Evolutionary conservation across 192 early-diverging fungal species (phyloP).

Genomic region (Backusella luteola): DNA sequence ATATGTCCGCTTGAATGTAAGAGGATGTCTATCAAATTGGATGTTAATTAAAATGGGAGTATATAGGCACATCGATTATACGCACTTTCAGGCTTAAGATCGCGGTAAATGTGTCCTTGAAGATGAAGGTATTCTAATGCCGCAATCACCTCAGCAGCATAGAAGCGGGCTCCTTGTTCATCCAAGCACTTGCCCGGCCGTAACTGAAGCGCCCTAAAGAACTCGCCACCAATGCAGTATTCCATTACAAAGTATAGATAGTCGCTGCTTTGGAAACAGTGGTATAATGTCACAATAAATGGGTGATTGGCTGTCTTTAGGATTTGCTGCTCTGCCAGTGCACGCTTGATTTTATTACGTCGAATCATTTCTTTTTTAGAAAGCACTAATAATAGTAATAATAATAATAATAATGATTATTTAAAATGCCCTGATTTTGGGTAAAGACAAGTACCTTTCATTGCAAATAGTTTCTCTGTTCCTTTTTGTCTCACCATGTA

Average conservation of each 20-base stretch:
- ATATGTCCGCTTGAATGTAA: slow-evolving; percentile 96
- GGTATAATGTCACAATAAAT: slow-evolving; percentile 86
- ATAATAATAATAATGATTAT: no score
- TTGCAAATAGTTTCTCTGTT: slow-evolving; percentile 83
- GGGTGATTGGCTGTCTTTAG: slow-evolving; percentile 82
- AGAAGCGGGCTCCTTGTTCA: slow-evolving; percentile 93
- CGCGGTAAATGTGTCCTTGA: slow-evolving; percentile 96
- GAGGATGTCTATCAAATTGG: slow-evolving; percentile 62
- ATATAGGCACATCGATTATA: neutral
- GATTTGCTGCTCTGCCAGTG: slow-evolving; percentile 90
- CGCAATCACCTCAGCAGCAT: slow-evolving; percentile 94
- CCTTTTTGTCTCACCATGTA: slow-evolving; percentile 91
- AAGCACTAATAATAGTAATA: slow-evolving; percentile 35
- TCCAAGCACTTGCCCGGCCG: slow-evolving; percentile 86
- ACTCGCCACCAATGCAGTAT: slow-evolving; percentile 88
- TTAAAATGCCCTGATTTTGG: no score
- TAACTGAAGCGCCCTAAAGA: slow-evolving; percentile 85
- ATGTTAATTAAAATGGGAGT: neutral
- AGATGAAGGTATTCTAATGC: slow-evolving; percentile 97
- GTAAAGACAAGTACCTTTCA: slow-evolving; percentile 74
- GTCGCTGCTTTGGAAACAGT: slow-evolving; percentile 84
- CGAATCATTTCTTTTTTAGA: slow-evolving; percentile 98
- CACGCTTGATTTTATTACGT: slow-evolving; percentile 97
- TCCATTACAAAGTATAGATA: slow-evolving; percentile 88
- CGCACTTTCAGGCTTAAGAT: slow-evolving; percentile 97